A percentile compares a stretch with the other conserved stretches of the same genome.
These are phyloP conservation scores for Jamesozyma lodderae DNA, from an alignment of 805 yeast genomes.

Conservation along the genomic window DNA sequence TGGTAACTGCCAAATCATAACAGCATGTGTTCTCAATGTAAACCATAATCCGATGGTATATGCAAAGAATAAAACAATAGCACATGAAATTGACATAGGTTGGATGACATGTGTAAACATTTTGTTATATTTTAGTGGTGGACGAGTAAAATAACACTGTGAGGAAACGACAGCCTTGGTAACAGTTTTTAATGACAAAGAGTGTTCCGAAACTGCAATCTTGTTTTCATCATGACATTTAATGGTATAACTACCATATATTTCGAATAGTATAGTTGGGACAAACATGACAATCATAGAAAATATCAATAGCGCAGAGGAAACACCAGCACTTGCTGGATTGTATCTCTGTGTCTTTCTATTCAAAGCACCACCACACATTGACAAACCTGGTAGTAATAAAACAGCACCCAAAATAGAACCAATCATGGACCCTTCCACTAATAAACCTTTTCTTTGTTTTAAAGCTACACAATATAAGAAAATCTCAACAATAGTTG, in stretches of 20 bases:
- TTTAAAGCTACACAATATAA: constrained; percentile 83
- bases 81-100: constrained; percentile 79
- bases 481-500: constrained; percentile 89
- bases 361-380: constrained; percentile 94
- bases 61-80: constrained; percentile 68
- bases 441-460: constrained; percentile 78
- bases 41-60: constrained; percentile 86
- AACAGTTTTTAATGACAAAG: constrained; percentile 36
- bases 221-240: constrained; percentile 40
- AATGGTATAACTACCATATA: constrained; percentile 80
- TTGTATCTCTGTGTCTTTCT: constrained; percentile 92
- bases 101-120: constrained; percentile 60
- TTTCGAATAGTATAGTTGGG: constrained; percentile 82
- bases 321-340: constrained; percentile 94
- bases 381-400: constrained; percentile 84
- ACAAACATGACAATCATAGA: constrained; percentile 87
- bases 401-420: constrained; percentile 88
- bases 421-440: constrained; percentile 94
- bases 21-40: constrained; percentile 92
- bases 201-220: constrained; percentile 3
- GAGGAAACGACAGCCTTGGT: constrained; percentile 24
- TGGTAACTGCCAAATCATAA: constrained; percentile 74
- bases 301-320: constrained; percentile 88
- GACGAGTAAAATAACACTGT: constrained; percentile 69
- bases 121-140: constrained; percentile 59